Conservation (phyloP, 345 rosid species). For the Trapa bicornis region DNA sequence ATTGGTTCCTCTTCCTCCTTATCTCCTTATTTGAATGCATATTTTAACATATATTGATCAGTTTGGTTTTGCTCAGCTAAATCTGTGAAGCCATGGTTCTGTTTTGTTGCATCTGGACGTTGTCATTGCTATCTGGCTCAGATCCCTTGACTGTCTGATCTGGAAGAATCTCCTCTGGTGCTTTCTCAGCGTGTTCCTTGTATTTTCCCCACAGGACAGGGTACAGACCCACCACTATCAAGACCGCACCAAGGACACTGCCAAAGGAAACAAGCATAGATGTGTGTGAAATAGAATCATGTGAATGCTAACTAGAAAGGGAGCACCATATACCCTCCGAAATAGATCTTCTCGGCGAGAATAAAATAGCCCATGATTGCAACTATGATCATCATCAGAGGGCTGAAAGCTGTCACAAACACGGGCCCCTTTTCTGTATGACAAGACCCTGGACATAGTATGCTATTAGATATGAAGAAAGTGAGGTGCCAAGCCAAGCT, state of each 20-base stretch:
- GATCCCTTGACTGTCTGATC: constrained; percentile 27
- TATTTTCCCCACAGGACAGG: constrained; percentile 83
- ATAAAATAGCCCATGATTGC: constrained; percentile 89
- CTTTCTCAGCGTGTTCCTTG: constrained; percentile 33
- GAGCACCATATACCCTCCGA: constrained; percentile 50
- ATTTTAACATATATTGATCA: neutral
- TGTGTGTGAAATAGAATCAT: neutral
- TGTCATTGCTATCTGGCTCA: neutral
- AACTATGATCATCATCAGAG: constrained; percentile 75
- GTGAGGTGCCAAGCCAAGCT: constrained; percentile 54
- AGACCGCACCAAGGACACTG: constrained; percentile 54
- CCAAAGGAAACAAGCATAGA: neutral
- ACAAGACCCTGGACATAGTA: constrained; percentile 94
- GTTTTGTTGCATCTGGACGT: constrained; percentile 4
- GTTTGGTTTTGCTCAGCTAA: neutral
- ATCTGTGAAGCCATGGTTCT: neutral
- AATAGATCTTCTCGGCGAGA: constrained; percentile 63
- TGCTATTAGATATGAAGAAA: constrained; percentile 44
- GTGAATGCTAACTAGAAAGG: neutral
- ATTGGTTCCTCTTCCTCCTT: neutral
- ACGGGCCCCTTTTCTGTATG: constrained; percentile 70
- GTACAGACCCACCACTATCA: constrained; percentile 63
- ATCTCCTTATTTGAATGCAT: neutral
- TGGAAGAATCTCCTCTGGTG: constrained; percentile 17
- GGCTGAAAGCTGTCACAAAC: constrained; percentile 88